A percentile compares a stretch with the other conserved stretches of the same genome.
Conservation (phyloP, 2,329 filamentous ascomycete species). For the Ophiosphaerella herpotricha region DNA sequence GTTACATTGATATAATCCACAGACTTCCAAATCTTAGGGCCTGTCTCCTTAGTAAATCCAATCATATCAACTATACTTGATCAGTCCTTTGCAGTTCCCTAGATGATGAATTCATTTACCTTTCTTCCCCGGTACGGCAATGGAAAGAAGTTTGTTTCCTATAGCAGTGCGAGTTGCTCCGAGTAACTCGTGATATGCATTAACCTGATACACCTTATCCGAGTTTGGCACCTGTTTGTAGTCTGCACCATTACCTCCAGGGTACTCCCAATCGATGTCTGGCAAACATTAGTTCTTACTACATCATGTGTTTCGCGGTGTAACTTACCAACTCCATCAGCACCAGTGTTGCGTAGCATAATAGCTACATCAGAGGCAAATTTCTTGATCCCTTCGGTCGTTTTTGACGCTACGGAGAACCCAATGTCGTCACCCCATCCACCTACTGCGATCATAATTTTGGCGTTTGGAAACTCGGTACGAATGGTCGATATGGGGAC, state of each 20-base stretch:
- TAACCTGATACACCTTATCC: constrained; percentile 63
- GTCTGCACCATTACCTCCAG: constrained; percentile 69
- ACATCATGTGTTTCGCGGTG: neutral
- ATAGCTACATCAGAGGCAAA: constrained; percentile 68
- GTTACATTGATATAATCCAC: constrained; percentile 67
- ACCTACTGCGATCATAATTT: constrained; percentile 72
- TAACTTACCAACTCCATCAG: constrained; percentile 65
- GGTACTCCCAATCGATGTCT: constrained; percentile 72
- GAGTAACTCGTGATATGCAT: constrained; percentile 65
- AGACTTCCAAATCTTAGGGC: constrained; percentile 62
- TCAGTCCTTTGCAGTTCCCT: constrained; percentile 1
- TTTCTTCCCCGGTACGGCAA: constrained; percentile 63
- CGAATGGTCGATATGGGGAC: constrained; percentile 58
- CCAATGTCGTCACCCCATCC: constrained; percentile 74
- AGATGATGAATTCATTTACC: constrained; percentile 1
- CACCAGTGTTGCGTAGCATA: constrained; percentile 65
- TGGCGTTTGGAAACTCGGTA: constrained; percentile 60
- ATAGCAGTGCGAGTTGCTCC: constrained; percentile 62
- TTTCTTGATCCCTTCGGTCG: constrained; percentile 55
- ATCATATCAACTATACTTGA: constrained; percentile 63
- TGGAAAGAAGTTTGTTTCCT: constrained; percentile 66
- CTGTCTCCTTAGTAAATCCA: constrained; percentile 63
- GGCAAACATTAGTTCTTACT: neutral
- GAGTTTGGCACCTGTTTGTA: constrained; percentile 67
- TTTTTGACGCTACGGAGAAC: constrained; percentile 62